Evolutionary conservation across 176 grass and related monocot genomes (phyloP).

Genomic region (Cymbopogon citratus): DNA sequence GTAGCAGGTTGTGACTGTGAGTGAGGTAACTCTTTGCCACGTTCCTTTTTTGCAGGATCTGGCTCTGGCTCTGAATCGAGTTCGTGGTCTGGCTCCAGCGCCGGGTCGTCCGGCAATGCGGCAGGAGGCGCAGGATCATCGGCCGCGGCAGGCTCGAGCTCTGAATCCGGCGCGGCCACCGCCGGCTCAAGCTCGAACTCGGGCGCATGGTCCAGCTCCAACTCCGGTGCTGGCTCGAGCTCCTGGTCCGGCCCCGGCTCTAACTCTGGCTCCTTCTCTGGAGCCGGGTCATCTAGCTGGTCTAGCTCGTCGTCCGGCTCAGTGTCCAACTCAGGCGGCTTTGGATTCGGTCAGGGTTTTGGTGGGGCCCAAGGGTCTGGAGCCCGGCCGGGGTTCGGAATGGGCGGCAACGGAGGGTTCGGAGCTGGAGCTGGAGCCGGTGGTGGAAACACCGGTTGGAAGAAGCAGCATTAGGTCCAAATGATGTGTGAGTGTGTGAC

Average conservation of each 20-base stretch:
- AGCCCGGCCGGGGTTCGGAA: not conserved
- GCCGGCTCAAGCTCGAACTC: slow-evolving; percentile 3
- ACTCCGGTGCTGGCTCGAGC: slow-evolving; percentile 4
- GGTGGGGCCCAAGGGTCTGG: not conserved
- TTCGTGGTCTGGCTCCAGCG: slow-evolving; percentile 16
- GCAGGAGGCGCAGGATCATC: not conserved
- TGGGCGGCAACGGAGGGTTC: not conserved
- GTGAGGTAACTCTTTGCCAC: no score
- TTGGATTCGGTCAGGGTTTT: slow-evolving; percentile 5
- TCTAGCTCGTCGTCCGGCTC: slow-evolving; percentile 39
- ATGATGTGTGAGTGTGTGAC: no score
- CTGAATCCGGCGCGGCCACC: not conserved
- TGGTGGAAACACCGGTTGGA: slow-evolving; percentile 6
- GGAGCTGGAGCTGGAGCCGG: not conserved
- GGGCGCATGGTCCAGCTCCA: slow-evolving; percentile 19
- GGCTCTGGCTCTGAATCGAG: not conserved
- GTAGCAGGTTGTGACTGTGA: no score
- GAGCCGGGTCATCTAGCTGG: slow-evolving; percentile 28
- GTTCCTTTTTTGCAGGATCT: not conserved
- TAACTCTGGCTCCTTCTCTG: not conserved
- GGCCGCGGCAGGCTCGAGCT: not conserved
- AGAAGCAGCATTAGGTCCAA: slow-evolving; percentile 23
- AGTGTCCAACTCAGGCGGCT: slow-evolving; percentile 15
- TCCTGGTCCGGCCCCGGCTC: slow-evolving; percentile 28
- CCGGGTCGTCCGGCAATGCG: not conserved